Conservation (phyloP, 2,329 filamentous ascomycete genomes). For the Zasmidium citrigriseum region DNA sequence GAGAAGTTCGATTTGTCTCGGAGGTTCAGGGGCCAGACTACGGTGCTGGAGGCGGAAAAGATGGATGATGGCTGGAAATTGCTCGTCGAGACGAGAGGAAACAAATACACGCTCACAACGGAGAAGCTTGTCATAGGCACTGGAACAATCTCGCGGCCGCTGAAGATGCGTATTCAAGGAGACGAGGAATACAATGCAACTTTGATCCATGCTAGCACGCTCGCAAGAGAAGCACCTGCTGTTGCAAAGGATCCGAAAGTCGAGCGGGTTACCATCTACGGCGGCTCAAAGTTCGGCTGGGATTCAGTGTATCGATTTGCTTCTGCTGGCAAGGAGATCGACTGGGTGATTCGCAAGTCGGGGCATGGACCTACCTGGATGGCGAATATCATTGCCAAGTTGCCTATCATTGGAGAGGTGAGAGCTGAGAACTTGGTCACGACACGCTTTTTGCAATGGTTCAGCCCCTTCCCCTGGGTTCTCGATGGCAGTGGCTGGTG, state of each 20-base stretch:
- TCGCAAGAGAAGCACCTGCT: slow-evolving; percentile 1
- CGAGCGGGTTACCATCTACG: slow-evolving; percentile 10
- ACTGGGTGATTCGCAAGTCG: slow-evolving; percentile 15
- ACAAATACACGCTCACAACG: slow-evolving; percentile 1
- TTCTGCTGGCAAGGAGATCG: slow-evolving; percentile 15
- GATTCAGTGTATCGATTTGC: slow-evolving; percentile 15
- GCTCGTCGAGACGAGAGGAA: neutral
- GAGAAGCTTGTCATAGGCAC: slow-evolving; percentile 15
- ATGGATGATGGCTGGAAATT: slow-evolving; percentile 9
- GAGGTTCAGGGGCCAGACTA: slow-evolving; percentile 9
- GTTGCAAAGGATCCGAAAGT: slow-evolving; percentile 5
- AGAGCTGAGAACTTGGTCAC: slow-evolving; percentile 14
- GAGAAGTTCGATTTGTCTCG: slow-evolving; percentile 7
- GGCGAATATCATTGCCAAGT: neutral
- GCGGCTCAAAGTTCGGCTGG: slow-evolving; percentile 16
- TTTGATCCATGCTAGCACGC: slow-evolving; percentile 7
- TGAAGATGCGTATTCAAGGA: slow-evolving; percentile 7
- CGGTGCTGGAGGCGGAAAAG: slow-evolving; percentile 12
- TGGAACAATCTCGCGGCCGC: slow-evolving; percentile 2
- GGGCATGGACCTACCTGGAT: slow-evolving; percentile 16
- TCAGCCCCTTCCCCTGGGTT: slow-evolving; percentile 8
- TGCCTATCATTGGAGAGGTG: slow-evolving; percentile 9
- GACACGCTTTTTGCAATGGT: slow-evolving; percentile 14
- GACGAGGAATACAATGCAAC: slow-evolving; percentile 10
- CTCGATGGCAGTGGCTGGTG: slow-evolving; percentile 18